These are phyloP conservation scores for Lobosporangium transversale DNA, from an alignment of 192 early-diverging fungal genomes.

Conservation along the genomic window DNA sequence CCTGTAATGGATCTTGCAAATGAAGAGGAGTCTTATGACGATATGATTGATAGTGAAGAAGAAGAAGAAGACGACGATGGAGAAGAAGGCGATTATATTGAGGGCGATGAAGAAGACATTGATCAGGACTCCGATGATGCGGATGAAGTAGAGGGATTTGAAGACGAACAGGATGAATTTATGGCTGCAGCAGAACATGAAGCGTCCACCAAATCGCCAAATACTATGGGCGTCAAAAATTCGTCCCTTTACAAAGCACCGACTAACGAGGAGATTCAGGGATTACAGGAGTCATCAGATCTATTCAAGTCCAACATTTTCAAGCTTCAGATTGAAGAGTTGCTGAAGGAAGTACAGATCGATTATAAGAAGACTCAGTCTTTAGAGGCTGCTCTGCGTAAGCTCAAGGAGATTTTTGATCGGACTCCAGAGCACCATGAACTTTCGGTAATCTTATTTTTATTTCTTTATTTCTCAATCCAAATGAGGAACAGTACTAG, in stretches of 20 bases:
- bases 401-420: conserved; percentile 77
- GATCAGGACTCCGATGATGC: conserved; percentile 23
- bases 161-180: conserved; percentile 51
- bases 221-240: conserved; percentile 42
- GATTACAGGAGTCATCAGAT: conserved; percentile 81
- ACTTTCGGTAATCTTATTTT: conserved; percentile 63
- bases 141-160: conserved; percentile 33
- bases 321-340: conserved; percentile 87
- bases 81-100: conserved; percentile 55
- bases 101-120: conserved; percentile 53
- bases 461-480: no score
- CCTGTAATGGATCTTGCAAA: conserved; percentile 32
- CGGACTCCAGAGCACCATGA: conserved; percentile 61
- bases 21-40: conserved; percentile 34
- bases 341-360: conserved; percentile 71
- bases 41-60: conserved; percentile 54
- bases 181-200: conserved; percentile 48
- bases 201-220: conserved; percentile 24
- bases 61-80: conserved; percentile 61
- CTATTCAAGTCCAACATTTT: conserved; percentile 93
- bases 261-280: conserved; percentile 85
- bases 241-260: conserved; percentile 61
- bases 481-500: no score
- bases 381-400: conserved; percentile 72
- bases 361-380: conserved; percentile 68